Evolutionary conservation across 345 rosid species (phyloP).

Genomic region (Salix viminalis): DNA sequence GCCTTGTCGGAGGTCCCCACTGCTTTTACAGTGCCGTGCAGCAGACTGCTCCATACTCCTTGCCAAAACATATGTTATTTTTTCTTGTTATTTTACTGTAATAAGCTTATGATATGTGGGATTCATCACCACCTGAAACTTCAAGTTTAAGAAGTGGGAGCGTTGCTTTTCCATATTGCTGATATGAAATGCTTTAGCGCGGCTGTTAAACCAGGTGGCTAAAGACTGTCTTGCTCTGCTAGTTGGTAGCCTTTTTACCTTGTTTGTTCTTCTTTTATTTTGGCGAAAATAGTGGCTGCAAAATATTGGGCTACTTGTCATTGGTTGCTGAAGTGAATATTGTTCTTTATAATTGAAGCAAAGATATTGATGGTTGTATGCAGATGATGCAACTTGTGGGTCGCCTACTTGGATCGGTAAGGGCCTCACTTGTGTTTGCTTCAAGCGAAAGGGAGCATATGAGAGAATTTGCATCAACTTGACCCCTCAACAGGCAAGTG

Average conservation of each 20-base stretch:
- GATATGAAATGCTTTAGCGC: slow-evolving; percentile 23
- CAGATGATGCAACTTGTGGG: slow-evolving; percentile 60
- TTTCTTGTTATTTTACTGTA: not conserved
- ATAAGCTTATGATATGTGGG: not conserved
- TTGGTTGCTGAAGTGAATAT: not conserved
- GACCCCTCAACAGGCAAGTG: slow-evolving; percentile 81
- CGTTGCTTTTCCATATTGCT: not conserved
- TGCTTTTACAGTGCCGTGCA: not conserved
- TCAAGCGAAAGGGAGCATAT: slow-evolving; percentile 70
- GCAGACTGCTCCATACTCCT: not conserved
- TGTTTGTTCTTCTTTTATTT: not conserved
- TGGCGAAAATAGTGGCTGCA: not conserved
- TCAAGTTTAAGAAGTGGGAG: not conserved
- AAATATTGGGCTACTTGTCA: not conserved
- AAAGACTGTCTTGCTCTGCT: slow-evolving; percentile 1
- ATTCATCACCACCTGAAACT: not conserved
- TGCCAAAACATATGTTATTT: not conserved
- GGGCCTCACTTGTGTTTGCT: slow-evolving; percentile 89
- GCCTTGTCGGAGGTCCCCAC: slow-evolving; percentile 12
- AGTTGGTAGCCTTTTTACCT: not conserved
- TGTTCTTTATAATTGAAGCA: not conserved
- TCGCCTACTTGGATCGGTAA: slow-evolving; percentile 76
- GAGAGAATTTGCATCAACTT: slow-evolving; percentile 63
- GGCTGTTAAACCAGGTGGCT: slow-evolving; percentile 18
- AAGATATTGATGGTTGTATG: slow-evolving; percentile 8